Evolutionary conservation across 805 yeast genomes (phyloP).

Genomic region (Wickerhamiella sergipiensis): DNA sequence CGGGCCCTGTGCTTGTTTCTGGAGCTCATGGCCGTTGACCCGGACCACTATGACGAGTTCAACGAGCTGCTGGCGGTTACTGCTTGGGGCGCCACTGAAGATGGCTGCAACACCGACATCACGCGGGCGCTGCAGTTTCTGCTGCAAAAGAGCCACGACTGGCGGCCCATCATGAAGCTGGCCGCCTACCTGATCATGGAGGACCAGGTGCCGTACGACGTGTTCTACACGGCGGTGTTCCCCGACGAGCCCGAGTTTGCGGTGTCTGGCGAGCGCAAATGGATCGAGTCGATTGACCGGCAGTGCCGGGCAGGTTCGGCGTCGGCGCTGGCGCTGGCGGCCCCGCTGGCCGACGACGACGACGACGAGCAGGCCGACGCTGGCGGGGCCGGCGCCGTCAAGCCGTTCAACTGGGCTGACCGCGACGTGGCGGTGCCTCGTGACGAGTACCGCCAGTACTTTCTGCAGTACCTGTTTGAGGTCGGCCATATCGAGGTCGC

Average conservation of each 20-base stretch:
- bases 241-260: background rate
- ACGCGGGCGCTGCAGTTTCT: background rate
- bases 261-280: background rate
- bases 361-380: background rate
- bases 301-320: conserved; percentile 16
- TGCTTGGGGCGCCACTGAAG: background rate
- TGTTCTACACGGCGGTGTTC: background rate
- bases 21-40: background rate
- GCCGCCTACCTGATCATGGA: background rate
- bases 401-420: background rate
- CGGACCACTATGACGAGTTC: background rate
- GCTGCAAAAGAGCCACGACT: background rate
- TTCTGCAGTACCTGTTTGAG: background rate
- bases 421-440: background rate
- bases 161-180: background rate
- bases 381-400: background rate
- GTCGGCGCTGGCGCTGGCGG: conserved; percentile 77
- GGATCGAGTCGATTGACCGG: background rate
- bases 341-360: conserved; percentile 56
- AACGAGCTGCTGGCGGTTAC: background rate
- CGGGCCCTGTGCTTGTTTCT: background rate
- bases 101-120: background rate
- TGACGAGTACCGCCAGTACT: background rate
- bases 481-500: background rate
- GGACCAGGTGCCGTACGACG: background rate